Conservation (phyloP, 768 basidiomycete genomes). For the Tricholoma matsutake region DNA sequence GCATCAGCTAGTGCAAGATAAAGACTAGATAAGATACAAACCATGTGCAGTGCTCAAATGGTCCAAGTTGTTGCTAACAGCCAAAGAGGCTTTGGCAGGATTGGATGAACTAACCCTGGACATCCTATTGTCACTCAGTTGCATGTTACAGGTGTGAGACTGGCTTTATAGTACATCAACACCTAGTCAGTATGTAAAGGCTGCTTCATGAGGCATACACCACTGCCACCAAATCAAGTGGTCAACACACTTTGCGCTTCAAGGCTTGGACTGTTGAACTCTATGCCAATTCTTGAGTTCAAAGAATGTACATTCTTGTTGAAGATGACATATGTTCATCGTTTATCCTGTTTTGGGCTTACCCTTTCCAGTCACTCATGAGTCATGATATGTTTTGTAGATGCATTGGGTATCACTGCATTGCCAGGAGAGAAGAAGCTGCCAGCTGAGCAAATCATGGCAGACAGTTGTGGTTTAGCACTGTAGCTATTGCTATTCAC, state of each 20-base stretch:
- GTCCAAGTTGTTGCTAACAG: neutral
- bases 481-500: constrained; percentile 41
- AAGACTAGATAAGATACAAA: neutral
- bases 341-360: constrained; percentile 50
- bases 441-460: constrained; percentile 58
- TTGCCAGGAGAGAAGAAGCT: constrained; percentile 29
- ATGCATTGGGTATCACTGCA: constrained; percentile 34
- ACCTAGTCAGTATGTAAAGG: neutral
- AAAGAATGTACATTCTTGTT: too few relatives aligned
- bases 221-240: too few relatives aligned
- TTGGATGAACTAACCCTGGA: neutral
- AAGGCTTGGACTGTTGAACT: too few relatives aligned
- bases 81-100: neutral
- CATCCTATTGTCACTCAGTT: neutral
- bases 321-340: too few relatives aligned
- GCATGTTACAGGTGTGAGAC: neutral
- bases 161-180: neutral
- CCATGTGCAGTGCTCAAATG: neutral
- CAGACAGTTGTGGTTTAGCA: constrained; percentile 77
- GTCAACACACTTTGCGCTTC: too few relatives aligned
- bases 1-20: neutral
- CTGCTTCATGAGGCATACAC: neutral
- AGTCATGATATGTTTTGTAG: constrained; percentile 41
- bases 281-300: too few relatives aligned
- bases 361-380: constrained; percentile 60